These are phyloP conservation scores for Candida arabinofermentans DNA, from an alignment of 805 yeast genomes.

Conservation along the genomic window DNA sequence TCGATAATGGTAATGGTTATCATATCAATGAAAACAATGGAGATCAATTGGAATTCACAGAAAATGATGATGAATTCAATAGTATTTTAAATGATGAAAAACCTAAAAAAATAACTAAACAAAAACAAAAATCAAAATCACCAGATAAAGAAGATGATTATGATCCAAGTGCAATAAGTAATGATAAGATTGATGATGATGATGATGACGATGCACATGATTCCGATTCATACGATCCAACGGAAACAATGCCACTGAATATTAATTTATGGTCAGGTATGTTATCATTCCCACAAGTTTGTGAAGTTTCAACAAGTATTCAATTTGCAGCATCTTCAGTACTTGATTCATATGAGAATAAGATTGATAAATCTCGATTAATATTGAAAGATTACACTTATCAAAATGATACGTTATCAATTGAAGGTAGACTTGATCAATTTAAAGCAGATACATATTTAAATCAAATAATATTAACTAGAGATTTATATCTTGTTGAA, in stretches of 20 bases:
- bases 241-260: constrained; percentile 15
- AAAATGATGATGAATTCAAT: constrained; percentile 15
- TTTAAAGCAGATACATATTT: constrained; percentile 55
- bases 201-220: constrained; percentile 11
- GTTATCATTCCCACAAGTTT: constrained; percentile 17
- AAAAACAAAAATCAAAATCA: no score
- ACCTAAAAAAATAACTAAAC: constrained; percentile 1
- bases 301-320: constrained; percentile 12
- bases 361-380: constrained; percentile 9
- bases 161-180: constrained; percentile 4
- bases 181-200: constrained; percentile 6
- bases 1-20: constrained; percentile 6
- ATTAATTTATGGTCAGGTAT: constrained; percentile 21
- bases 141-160: constrained; percentile 4
- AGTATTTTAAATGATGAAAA: constrained; percentile 13
- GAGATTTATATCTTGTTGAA: constrained; percentile 52
- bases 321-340: constrained; percentile 16
- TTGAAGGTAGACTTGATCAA: constrained; percentile 63
- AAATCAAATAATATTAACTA: constrained; percentile 38
- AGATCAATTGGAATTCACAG: constrained; percentile 1
- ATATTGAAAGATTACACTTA: constrained; percentile 17
- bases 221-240: constrained; percentile 22
- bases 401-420: constrained; percentile 28
- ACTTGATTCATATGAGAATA: constrained; percentile 3
- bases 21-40: constrained; percentile 1